Evolutionary conservation across 768 basidiomycete species (phyloP).

Genomic region (Amanita subjunquillea): DNA sequence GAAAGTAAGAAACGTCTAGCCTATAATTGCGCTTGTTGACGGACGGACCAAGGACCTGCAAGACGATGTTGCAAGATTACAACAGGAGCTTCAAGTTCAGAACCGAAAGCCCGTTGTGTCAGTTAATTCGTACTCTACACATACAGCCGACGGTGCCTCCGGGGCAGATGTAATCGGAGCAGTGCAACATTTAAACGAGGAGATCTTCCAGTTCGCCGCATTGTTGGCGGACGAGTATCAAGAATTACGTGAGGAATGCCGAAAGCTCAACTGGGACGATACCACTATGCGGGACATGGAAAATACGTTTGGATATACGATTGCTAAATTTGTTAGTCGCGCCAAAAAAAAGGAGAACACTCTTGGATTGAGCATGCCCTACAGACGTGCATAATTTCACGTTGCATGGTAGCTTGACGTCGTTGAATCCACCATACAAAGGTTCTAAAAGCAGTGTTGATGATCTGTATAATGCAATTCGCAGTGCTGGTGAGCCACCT

Average conservation of each 20-base stretch:
- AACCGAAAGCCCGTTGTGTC: neutral
- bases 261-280: neutral
- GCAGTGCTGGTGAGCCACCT: neutral
- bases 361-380: neutral
- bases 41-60: neutral
- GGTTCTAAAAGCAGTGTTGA: neutral
- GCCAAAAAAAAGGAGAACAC: neutral
- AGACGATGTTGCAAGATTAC: neutral
- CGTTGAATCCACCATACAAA: neutral
- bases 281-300: neutral
- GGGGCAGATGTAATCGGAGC: neutral
- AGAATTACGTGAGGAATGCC: neutral
- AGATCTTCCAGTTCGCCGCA: constrained; percentile 1
- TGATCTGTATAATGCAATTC: neutral
- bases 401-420: neutral
- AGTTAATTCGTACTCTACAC: neutral
- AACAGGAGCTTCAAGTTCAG: neutral
- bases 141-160: neutral
- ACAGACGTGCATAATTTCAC: neutral
- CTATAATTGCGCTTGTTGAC: neutral
- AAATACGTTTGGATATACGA: neutral
- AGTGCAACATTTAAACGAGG: neutral
- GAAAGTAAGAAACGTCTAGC: neutral
- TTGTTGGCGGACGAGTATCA: neutral
- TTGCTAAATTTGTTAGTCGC: neutral